Base-by-base conservation (phyloP, 352 stramenopile species). In the Pythium biforme region DNA sequence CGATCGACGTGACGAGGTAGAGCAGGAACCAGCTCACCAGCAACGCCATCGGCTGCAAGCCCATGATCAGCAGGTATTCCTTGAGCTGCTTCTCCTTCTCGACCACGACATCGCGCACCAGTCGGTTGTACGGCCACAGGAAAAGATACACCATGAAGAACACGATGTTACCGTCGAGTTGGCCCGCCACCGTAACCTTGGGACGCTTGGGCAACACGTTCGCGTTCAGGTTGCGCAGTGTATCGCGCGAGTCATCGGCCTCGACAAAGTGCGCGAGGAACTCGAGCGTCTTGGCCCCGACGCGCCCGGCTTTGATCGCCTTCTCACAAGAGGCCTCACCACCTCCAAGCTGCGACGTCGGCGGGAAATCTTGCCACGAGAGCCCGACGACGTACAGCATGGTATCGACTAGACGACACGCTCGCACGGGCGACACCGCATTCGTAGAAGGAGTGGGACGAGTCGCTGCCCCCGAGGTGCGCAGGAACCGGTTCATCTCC, bases 31-130 rank as follows among this genome's bases (percentile, higher is more conserved):
- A 95, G 48, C 81, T 91, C 22, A 89, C 49, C 23, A 93, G 55
- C 33, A 94, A 68, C 26, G 81, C 70, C 76, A 89, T 90, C 0
- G 85, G 74, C n/a, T 66, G 66, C 0, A 97, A 40, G 1, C 90
- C 90, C 81, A 96, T 91, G 45, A 97, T 97, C 50, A 96, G 73
- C 70, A 97, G 48, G 58, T 93, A 94, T 51, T 97, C 87, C 61
- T 94, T 92, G 31, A 96, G 68, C 57, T 92, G 79, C 46, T 81
- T 89, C 71, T 98, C 92, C 64, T 97, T 97, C 45, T 98, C 92
- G 33, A 81, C 62, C 34, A 98, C 89, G 20, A 97, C 72, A 33
- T 91, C 79, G 31, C 89, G 89, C 48, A 97, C 76, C 39, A 97
- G 70, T 6, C 85, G 81, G 19, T 77, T 83, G 43, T 89, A 95